Conservation (phyloP, 129 eudicot genomes). For the Lactuca sativa region DNA sequence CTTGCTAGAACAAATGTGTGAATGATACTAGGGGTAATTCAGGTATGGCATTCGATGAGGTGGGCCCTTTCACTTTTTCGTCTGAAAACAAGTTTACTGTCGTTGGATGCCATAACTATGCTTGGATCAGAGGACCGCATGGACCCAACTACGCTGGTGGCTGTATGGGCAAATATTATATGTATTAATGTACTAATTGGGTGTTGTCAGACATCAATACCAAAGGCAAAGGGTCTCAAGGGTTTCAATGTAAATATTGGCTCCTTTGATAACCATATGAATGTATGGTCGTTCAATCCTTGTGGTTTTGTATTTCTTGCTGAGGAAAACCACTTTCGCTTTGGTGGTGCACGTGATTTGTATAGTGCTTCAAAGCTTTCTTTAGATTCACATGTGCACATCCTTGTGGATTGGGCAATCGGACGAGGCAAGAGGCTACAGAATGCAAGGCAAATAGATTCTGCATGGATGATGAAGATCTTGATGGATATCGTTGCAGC, state of each 20-base stretch:
- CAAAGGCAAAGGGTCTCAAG: slow-evolving; percentile 35
- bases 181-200: slow-evolving; percentile 26
- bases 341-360: slow-evolving; percentile 27
- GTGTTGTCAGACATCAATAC: slow-evolving; percentile 46
- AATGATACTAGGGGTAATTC: background rate
- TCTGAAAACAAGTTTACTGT: slow-evolving; percentile 31
- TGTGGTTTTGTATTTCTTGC: slow-evolving; percentile 43
- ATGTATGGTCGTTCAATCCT: no score
- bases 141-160: slow-evolving; percentile 15
- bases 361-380: background rate
- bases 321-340: slow-evolving; percentile 27
- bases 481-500: slow-evolving; percentile 33
- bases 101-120: slow-evolving; percentile 42
- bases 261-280: background rate
- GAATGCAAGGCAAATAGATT: slow-evolving; percentile 27
- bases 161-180: slow-evolving; percentile 21
- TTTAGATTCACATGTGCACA: slow-evolving; percentile 9
- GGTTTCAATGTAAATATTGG: background rate
- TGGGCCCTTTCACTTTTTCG: slow-evolving; percentile 22
- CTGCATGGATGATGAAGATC: slow-evolving; percentile 23
- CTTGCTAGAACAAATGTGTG: slow-evolving; percentile 16
- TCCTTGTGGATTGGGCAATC: slow-evolving; percentile 39
- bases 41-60: no score
- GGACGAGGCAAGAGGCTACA: slow-evolving; percentile 12
- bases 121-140: background rate